These are phyloP conservation scores for Alternaria novae-zelandiae DNA, from an alignment of 2,329 filamentous ascomycete genomes.

Conservation along the genomic window DNA sequence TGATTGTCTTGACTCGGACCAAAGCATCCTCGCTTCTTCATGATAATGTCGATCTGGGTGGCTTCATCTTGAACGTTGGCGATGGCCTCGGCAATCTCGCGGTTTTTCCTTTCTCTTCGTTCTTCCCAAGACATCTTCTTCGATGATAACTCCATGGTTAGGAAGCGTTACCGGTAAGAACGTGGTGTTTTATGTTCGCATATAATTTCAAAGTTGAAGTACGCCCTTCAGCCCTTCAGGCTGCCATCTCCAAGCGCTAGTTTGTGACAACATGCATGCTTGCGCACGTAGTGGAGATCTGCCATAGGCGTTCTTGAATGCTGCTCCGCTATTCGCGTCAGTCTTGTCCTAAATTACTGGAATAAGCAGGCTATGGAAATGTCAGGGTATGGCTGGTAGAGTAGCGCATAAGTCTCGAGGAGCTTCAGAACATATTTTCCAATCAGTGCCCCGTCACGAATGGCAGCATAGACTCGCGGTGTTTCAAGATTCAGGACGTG, in stretches of 20 bases:
- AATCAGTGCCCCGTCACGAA: neutral
- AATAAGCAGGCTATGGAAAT: neutral
- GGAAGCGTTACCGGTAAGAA: no score
- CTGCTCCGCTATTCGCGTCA: neutral
- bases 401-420: neutral
- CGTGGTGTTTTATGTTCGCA: no score
- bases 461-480: neutral
- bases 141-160: no score
- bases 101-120: neutral
- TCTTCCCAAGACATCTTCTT: neutral
- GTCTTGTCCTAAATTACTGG: neutral
- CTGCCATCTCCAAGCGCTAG: neutral
- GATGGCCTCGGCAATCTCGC: neutral
- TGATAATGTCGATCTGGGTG: conserved; percentile 1
- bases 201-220: neutral
- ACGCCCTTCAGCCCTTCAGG: conserved; percentile 4
- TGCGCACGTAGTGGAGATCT: neutral
- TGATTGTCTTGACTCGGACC: neutral
- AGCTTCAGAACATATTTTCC: neutral
- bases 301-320: neutral
- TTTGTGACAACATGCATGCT: neutral
- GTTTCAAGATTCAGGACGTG: conserved; percentile 6
- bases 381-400: neutral
- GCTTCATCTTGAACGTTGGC: conserved; percentile 3
- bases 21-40: conserved; percentile 2